phyloP scores from a whole-genome alignment of 1,284 basidiomycete species.

The Xerocomus amazonicus region DNA sequence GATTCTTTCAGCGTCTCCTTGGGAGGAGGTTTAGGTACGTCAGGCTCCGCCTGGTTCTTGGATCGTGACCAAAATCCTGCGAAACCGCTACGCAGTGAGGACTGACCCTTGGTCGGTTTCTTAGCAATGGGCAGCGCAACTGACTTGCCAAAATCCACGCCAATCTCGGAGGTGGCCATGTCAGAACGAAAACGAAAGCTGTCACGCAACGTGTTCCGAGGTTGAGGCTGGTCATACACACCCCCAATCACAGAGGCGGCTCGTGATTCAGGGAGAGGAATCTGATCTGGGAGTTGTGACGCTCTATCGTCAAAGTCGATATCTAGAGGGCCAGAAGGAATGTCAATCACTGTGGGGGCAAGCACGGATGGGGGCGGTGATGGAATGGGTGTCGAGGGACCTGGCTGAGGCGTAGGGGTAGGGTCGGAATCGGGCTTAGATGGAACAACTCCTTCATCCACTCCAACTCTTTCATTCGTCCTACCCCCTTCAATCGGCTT shows the following conservation, averaged over 20 bases:
- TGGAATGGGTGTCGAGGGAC: background rate
- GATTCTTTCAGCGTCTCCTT: conserved; percentile 1
- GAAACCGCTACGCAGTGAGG: conserved; percentile 4
- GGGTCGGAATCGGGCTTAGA: conserved; percentile 7
- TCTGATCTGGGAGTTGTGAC: conserved; percentile 15
- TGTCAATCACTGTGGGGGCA: conserved; percentile 7
- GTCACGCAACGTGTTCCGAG: conserved; percentile 13
- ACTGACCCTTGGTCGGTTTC: conserved; percentile 5
- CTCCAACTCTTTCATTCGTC: no score
- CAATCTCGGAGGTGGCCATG: conserved; percentile 27
- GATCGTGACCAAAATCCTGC: conserved; percentile 1
- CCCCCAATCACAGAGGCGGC: conserved; percentile 31
- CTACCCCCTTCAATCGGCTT: no score
- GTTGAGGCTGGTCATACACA: conserved; percentile 22
- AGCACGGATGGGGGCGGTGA: conserved; percentile 17
- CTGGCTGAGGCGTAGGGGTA: conserved; percentile 3
- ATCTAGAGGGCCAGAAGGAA: conserved; percentile 17
- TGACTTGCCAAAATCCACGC: conserved; percentile 10
- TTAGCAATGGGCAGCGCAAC: conserved; percentile 5
- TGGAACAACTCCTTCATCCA: conserved; percentile 4
- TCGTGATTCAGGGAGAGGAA: conserved; percentile 31
- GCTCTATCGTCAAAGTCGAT: conserved; percentile 3
- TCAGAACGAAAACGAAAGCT: conserved; percentile 11
- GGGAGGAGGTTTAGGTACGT: conserved; percentile 2
- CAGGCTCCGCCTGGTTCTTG: background rate